phyloP scores from a whole-genome alignment of 129 eudicot species.

The carrot (Daucus carota) region DNA sequence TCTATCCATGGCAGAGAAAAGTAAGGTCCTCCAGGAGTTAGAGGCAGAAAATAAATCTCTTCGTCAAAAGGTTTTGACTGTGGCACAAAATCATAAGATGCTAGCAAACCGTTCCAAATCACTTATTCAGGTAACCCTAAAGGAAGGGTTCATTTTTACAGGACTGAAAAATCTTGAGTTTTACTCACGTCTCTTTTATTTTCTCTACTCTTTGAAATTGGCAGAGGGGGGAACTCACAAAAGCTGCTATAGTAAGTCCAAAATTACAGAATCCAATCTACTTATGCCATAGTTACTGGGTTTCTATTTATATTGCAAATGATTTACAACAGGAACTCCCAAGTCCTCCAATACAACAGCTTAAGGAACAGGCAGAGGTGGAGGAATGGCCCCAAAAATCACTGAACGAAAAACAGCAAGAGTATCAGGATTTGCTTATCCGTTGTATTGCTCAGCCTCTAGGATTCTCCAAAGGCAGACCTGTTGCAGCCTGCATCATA shows the following conservation, averaged over 20 bases:
- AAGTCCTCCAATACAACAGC: conserved; percentile 49
- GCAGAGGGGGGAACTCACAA: conserved; percentile 72
- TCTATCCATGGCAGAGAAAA: conserved; percentile 73
- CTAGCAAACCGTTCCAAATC: conserved; percentile 64
- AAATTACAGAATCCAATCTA: not conserved
- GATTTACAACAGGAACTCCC: conserved; percentile 50
- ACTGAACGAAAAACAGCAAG: conserved; percentile 85
- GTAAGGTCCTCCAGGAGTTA: conserved; percentile 44
- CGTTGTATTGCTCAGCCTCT: conserved; percentile 79
- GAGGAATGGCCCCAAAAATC: conserved; percentile 79
- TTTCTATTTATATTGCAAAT: conserved; percentile 13
- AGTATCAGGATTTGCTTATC: conserved; percentile 81
- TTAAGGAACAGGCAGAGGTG: conserved; percentile 38
- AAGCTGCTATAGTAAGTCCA: conserved; percentile 40
- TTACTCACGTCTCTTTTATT: conserved; percentile 14
- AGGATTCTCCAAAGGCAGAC: conserved; percentile 82
- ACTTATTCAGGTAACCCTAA: conserved; percentile 51
- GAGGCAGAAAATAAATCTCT: conserved; percentile 87
- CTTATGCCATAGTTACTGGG: not conserved
- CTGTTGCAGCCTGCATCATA: conserved; percentile 89
- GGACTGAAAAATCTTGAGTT: conserved; percentile 12
- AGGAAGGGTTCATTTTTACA: conserved; percentile 3
- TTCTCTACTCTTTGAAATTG: conserved; percentile 20
- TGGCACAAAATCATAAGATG: conserved; percentile 71
- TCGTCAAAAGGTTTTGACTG: conserved; percentile 77